These are phyloP conservation scores for Cryptococcus sp. DNA, from an alignment of 1,284 basidiomycete species.

Conservation along the genomic window DNA sequence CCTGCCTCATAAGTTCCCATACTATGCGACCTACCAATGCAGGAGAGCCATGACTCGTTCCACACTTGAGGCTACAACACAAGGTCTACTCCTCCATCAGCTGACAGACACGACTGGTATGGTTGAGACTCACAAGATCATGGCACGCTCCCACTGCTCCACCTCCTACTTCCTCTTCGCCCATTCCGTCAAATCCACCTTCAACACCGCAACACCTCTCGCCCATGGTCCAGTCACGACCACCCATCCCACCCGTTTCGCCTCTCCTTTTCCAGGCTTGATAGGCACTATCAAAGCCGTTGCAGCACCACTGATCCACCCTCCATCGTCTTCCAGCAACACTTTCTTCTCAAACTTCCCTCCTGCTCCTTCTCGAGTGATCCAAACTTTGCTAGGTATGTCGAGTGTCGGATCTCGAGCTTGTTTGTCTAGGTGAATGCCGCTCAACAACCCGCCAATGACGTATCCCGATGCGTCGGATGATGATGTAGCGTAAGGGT, in stretches of 20 bases:
- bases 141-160: too few species aligned
- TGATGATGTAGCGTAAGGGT: conserved; percentile 18
- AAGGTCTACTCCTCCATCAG: too few species aligned
- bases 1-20: too few species aligned
- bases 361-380: conserved; percentile 2
- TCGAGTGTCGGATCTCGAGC: neutral
- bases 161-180: neutral
- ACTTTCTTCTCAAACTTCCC: conserved; percentile 6
- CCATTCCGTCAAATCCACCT: conserved; percentile 19
- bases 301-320: conserved; percentile 12
- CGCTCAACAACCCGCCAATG: conserved; percentile 21
- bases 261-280: conserved; percentile 12
- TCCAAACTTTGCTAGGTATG: conserved; percentile 12
- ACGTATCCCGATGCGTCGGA: conserved; percentile 19
- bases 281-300: conserved; percentile 19
- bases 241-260: conserved; percentile 25
- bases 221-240: conserved; percentile 22
- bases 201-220: conserved; percentile 11
- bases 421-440: conserved; percentile 4
- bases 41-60: too few species aligned
- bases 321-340: conserved; percentile 24
- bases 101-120: too few species aligned
- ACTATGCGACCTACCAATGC: too few species aligned
- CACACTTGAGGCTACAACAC: too few species aligned
- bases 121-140: too few species aligned